Evolutionary conservation across 768 basidiomycete species (phyloP).

Genomic region (Auriscalpium orientale): DNA sequence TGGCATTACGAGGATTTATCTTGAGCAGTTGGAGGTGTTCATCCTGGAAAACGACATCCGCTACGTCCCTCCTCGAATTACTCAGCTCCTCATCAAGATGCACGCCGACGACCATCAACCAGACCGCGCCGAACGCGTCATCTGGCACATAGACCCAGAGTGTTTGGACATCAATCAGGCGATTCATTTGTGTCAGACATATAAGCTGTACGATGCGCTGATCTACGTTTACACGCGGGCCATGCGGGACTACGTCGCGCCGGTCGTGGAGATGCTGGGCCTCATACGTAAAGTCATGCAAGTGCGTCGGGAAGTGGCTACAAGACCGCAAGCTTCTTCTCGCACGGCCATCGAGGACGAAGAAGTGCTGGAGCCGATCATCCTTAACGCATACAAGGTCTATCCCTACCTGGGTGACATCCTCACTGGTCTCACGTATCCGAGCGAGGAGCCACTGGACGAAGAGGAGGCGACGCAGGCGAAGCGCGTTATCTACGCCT

Average conservation of each 20-base stretch:
- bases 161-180: slow-evolving; percentile 93
- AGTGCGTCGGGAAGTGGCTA: slow-evolving; percentile 34
- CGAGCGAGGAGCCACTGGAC: slow-evolving; percentile 67
- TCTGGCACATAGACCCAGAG: slow-evolving; percentile 92
- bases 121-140: slow-evolving; percentile 77
- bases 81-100: slow-evolving; percentile 72
- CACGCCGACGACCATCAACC: slow-evolving; percentile 67
- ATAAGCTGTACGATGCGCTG: slow-evolving; percentile 86
- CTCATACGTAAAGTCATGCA: slow-evolving; percentile 66
- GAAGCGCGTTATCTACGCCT: slow-evolving; percentile 67
- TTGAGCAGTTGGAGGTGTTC: slow-evolving; percentile 74
- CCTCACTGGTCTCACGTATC: slow-evolving; percentile 80
- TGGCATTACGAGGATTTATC: slow-evolving; percentile 80
- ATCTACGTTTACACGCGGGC: slow-evolving; percentile 91
- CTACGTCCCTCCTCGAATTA: slow-evolving; percentile 78
- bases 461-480: slow-evolving; percentile 61
- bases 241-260: slow-evolving; percentile 81
- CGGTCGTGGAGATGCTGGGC: slow-evolving; percentile 75
- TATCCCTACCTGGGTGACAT: slow-evolving; percentile 81
- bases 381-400: slow-evolving; percentile 82
- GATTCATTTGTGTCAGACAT: slow-evolving; percentile 73
- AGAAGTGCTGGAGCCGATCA: slow-evolving; percentile 43
- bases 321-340: slow-evolving; percentile 23
- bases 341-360: slow-evolving; percentile 23
- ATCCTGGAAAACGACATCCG: slow-evolving; percentile 68